phyloP scores from a whole-genome alignment of 169 alveolate species.

The Plasmodium gonderi region DNA sequence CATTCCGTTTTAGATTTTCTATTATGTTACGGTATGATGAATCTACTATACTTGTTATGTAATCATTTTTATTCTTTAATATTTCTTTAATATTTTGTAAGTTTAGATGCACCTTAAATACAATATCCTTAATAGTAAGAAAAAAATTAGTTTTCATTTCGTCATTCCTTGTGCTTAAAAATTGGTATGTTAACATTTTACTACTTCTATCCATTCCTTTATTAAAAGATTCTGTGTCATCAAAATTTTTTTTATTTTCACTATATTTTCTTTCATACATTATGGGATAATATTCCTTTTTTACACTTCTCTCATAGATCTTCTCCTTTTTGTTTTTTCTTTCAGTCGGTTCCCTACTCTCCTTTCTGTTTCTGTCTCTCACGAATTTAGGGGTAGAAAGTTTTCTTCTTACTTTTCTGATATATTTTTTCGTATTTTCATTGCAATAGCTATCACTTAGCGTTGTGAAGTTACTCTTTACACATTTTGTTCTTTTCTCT shows the following conservation, averaged over 20 bases:
- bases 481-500: background rate
- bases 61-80: constrained; percentile 29
- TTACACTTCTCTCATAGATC: background rate
- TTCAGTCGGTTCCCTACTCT: constrained; percentile 7
- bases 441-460: constrained; percentile 36
- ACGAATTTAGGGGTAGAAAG: background rate
- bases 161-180: background rate
- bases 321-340: background rate
- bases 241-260: constrained; percentile 9
- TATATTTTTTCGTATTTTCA: constrained; percentile 22
- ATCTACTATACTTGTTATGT: constrained; percentile 1
- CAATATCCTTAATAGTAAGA: constrained; percentile 23
- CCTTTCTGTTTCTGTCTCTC: background rate
- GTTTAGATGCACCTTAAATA: constrained; percentile 41
- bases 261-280: constrained; percentile 4
- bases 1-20: constrained; percentile 17
- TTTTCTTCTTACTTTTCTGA: constrained; percentile 1
- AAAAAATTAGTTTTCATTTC: constrained; percentile 29
- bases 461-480: constrained; percentile 1
- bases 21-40: constrained; percentile 19
- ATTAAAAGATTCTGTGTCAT: background rate
- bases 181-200: background rate
- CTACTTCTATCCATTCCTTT: background rate
- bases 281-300: background rate
- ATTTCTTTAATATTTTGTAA: constrained; percentile 38